Evolutionary conservation across 164 flowering plant species (phyloP).

Genomic region (Hamamelis virginiana): DNA sequence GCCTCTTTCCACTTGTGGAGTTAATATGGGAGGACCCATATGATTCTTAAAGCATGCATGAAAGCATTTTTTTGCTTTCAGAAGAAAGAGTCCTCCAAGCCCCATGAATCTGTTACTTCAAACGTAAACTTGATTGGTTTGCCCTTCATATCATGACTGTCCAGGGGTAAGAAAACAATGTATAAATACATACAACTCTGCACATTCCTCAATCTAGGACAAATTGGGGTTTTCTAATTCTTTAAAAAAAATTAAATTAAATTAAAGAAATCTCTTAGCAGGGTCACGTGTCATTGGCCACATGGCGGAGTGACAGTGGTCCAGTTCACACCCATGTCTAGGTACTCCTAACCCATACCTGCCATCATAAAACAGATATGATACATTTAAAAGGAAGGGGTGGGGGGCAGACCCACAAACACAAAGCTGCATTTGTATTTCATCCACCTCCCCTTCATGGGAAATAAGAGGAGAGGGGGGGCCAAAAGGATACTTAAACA

Average conservation of each 20-base stretch:
- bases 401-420: not conserved
- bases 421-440: conserved; percentile 9
- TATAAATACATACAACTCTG: not conserved
- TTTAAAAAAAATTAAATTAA: no score
- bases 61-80: conserved; percentile 4
- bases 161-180: not conserved
- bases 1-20: not conserved
- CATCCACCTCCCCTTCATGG: conserved; percentile 9
- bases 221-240: not conserved
- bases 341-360: conserved; percentile 28
- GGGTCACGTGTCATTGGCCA: not conserved
- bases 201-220: not conserved
- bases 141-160: not conserved
- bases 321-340: conserved; percentile 22
- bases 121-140: not conserved
- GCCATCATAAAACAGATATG: conserved; percentile 12
- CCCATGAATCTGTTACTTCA: not conserved
- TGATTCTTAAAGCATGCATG: conserved; percentile 12
- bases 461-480: conserved; percentile 19
- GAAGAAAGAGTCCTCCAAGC: not conserved
- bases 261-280: not conserved
- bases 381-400: conserved; percentile 1
- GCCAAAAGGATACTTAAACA: conserved; percentile 26
- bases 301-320: conserved; percentile 12
- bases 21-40: conserved; percentile 1